A percentile compares a stretch with the other conserved stretches of the same genome.
Conservation (phyloP, 116 monocot species). For the Trichopus zeylanicus region DNA sequence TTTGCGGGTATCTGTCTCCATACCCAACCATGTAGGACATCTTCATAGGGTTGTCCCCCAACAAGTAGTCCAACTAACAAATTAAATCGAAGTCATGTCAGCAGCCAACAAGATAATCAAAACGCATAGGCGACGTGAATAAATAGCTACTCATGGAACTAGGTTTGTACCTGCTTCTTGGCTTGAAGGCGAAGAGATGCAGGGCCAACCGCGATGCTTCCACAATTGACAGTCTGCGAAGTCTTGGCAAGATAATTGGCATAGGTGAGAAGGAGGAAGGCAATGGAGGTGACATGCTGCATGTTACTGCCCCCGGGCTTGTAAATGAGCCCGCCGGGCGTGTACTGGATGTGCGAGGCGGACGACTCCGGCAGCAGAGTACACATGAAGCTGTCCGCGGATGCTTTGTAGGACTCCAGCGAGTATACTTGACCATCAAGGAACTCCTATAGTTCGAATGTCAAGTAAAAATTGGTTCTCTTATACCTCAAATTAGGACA, state of each 20-base stretch:
- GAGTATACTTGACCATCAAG: constrained; percentile 49
- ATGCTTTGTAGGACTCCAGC: constrained; percentile 75
- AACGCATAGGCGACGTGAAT: too few species aligned
- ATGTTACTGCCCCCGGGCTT: constrained; percentile 95
- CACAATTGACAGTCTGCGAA: constrained; percentile 62
- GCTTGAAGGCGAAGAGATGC: constrained; percentile 56
- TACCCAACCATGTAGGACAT: constrained; percentile 99
- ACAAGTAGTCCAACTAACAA: constrained; percentile 43
- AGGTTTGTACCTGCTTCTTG: constrained; percentile 56
- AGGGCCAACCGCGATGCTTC: constrained; percentile 42
- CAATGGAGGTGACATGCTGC: constrained; percentile 87
- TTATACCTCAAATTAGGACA: too few species aligned
- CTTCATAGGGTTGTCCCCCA: constrained; percentile 83
- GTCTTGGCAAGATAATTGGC: constrained; percentile 69
- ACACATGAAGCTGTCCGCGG: constrained; percentile 87
- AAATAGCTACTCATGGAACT: not conserved
- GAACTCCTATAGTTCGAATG: constrained; percentile 41
- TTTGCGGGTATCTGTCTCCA: constrained; percentile 46
- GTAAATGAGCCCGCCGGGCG: constrained; percentile 79
- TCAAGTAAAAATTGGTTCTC: too few species aligned
- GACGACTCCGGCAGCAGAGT: constrained; percentile 72
- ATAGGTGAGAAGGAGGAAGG: constrained; percentile 76
- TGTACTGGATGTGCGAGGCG: constrained; percentile 58
- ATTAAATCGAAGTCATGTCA: not conserved
- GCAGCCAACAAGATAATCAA: not conserved